phyloP scores from a whole-genome alignment of 2,329 filamentous ascomycete species.

The Mycosphaerella arachidis region DNA sequence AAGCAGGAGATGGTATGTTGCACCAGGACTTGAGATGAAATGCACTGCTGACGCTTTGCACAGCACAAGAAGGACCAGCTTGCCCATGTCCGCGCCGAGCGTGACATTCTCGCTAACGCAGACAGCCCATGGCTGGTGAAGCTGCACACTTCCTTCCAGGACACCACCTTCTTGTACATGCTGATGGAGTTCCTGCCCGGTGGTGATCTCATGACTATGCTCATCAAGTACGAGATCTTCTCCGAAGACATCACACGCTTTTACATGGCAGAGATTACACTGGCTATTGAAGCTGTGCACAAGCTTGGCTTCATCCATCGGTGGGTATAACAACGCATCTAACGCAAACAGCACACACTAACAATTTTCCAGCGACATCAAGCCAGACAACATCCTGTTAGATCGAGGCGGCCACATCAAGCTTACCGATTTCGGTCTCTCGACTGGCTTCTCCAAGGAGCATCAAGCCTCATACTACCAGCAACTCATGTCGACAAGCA shows the following conservation, averaged over 20 bases:
- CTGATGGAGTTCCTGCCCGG: slow-evolving; percentile 98
- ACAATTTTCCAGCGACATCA: slow-evolving; percentile 71
- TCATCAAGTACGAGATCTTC: slow-evolving; percentile 99
- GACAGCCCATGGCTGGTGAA: slow-evolving; percentile 99
- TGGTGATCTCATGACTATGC: slow-evolving; percentile 98
- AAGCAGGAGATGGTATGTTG: slow-evolving; percentile 84
- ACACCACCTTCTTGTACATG: slow-evolving; percentile 94
- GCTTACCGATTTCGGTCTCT: slow-evolving; percentile 94
- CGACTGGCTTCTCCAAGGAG: slow-evolving; percentile 94
- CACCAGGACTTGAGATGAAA: background rate
- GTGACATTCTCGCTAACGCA: slow-evolving; percentile 97
- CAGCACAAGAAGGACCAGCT: slow-evolving; percentile 96
- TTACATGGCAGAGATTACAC: slow-evolving; percentile 96
- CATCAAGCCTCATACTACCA: slow-evolving; percentile 99
- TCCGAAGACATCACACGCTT: slow-evolving; percentile 97
- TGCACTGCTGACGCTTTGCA: slow-evolving; percentile 11
- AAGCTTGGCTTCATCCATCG: slow-evolving; percentile 97
- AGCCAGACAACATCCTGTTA: slow-evolving; percentile 96
- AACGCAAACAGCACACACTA: background rate
- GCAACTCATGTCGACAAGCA: slow-evolving; percentile 69
- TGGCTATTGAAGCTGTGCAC: slow-evolving; percentile 98
- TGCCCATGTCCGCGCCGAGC: slow-evolving; percentile 92
- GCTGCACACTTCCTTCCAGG: slow-evolving; percentile 96
- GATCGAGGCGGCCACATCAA: slow-evolving; percentile 97
- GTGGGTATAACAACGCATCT: slow-evolving; percentile 45